phyloP scores from a whole-genome alignment of 441 rosid species.

The Populus hybrid region DNA sequence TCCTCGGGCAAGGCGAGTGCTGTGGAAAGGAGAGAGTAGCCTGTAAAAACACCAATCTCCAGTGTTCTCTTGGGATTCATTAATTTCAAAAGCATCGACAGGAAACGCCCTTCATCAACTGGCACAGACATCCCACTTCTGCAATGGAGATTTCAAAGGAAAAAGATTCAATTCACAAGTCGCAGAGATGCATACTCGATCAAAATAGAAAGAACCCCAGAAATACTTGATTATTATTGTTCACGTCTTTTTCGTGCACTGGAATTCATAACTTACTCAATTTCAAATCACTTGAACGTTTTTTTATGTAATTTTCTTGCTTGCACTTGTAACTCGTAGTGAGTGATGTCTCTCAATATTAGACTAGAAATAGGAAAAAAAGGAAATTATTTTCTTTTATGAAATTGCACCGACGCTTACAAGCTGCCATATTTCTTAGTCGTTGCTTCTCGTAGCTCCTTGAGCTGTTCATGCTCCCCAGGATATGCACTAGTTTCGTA shows the following conservation, averaged over 20 bases:
- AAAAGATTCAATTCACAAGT: no score
- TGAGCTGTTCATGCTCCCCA: conserved; percentile 47
- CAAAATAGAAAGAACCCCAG: no score
- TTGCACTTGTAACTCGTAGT: no score
- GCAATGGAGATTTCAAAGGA: not conserved
- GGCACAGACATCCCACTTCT: conserved; percentile 38
- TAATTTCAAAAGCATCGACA: conserved; percentile 43
- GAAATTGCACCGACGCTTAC: conserved; percentile 18
- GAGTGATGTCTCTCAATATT: no score
- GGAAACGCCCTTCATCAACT: conserved; percentile 44
- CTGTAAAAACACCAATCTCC: not conserved
- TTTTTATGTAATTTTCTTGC: no score
- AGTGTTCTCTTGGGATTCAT: conserved; percentile 51
- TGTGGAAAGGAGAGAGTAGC: conserved; percentile 47
- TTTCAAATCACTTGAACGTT: not conserved
- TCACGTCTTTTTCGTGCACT: no score
- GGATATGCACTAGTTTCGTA: conserved; percentile 48
- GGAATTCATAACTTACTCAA: no score
- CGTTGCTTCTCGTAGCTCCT: conserved; percentile 41
- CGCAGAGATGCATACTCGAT: no score
- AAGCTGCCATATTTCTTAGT: conserved; percentile 24
- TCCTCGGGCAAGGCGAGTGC: conserved; percentile 46
- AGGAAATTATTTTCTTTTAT: no score
- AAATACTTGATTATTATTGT: no score
- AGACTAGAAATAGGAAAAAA: no score